phyloP scores from a whole-genome alignment of 805 yeast genomes.

The Myxozyma melibiosi region DNA sequence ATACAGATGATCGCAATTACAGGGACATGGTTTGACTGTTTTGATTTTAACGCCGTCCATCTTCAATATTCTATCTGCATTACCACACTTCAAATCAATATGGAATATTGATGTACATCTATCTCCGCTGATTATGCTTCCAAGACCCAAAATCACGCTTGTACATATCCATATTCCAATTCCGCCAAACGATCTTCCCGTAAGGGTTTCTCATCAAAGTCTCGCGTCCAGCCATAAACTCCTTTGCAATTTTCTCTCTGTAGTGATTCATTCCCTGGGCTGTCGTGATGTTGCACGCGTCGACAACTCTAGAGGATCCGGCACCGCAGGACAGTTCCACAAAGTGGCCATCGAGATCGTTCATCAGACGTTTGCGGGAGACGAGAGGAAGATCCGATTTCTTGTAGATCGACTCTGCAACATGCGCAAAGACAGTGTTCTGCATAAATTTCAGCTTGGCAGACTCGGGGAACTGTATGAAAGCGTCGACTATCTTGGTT shows the following conservation, averaged over 20 bases:
- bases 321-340: slow-evolving; percentile 71
- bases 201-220: slow-evolving; percentile 82
- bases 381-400: slow-evolving; percentile 14
- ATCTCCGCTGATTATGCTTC: slow-evolving; percentile 8
- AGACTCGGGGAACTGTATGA: slow-evolving; percentile 62
- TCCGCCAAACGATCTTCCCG: slow-evolving; percentile 92
- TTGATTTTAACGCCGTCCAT: too few relatives aligned
- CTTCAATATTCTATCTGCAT: too few relatives aligned
- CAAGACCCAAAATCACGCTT: slow-evolving; percentile 24
- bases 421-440: slow-evolving; percentile 91
- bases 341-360: slow-evolving; percentile 58
- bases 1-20: too few relatives aligned
- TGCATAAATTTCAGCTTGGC: slow-evolving; percentile 71
- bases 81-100: too few relatives aligned
- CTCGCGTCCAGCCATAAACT: slow-evolving; percentile 55
- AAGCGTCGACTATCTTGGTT: slow-evolving; percentile 53
- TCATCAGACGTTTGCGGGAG: slow-evolving; percentile 59
- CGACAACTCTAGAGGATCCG: slow-evolving; percentile 89
- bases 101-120: neutral
- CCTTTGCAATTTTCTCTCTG: slow-evolving; percentile 81
- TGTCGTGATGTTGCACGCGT: slow-evolving; percentile 71
- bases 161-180: slow-evolving; percentile 87
- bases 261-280: slow-evolving; percentile 76
- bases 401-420: slow-evolving; percentile 53
- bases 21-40: too few relatives aligned